phyloP scores from a whole-genome alignment of 2,329 filamentous ascomycete genomes.

The Diaporthe vaccinii region DNA sequence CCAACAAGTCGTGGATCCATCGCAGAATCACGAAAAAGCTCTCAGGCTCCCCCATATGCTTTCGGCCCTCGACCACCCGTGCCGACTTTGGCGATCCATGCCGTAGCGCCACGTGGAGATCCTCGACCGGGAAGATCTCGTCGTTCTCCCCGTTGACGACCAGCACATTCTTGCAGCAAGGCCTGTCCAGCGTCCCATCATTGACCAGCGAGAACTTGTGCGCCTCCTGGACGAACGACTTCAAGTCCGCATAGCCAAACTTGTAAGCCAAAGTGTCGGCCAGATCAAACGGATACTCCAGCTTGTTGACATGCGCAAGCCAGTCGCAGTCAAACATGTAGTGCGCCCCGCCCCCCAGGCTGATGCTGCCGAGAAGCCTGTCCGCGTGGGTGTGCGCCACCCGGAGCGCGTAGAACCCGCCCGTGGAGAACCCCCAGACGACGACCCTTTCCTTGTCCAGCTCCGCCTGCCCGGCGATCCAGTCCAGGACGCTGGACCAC shows the following conservation, averaged over 20 bases:
- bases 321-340: constrained; percentile 72
- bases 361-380: constrained; percentile 67
- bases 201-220: constrained; percentile 75
- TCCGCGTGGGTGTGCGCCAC: constrained; percentile 76
- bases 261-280: constrained; percentile 71
- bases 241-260: constrained; percentile 70
- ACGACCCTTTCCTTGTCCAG: constrained; percentile 61
- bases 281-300: constrained; percentile 74
- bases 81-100: constrained; percentile 67
- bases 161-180: constrained; percentile 69
- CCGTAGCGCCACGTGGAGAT: constrained; percentile 67
- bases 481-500: constrained; percentile 73
- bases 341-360: constrained; percentile 74
- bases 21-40: constrained; percentile 50
- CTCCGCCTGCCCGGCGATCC: constrained; percentile 48
- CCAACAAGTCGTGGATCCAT: constrained; percentile 52
- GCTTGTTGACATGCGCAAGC: constrained; percentile 72
- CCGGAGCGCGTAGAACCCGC: constrained; percentile 77
- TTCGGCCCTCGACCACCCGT: constrained; percentile 48
- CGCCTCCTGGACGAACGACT: constrained; percentile 67
- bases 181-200: constrained; percentile 67
- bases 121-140: constrained; percentile 74
- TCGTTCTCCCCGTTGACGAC: constrained; percentile 71
- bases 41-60: constrained; percentile 54
- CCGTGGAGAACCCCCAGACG: constrained; percentile 75